Evolutionary conservation across 768 basidiomycete genomes (phyloP), one percentile per base, ranked within the genome.

Genomic region (Pleurotus sapidus): DNA sequence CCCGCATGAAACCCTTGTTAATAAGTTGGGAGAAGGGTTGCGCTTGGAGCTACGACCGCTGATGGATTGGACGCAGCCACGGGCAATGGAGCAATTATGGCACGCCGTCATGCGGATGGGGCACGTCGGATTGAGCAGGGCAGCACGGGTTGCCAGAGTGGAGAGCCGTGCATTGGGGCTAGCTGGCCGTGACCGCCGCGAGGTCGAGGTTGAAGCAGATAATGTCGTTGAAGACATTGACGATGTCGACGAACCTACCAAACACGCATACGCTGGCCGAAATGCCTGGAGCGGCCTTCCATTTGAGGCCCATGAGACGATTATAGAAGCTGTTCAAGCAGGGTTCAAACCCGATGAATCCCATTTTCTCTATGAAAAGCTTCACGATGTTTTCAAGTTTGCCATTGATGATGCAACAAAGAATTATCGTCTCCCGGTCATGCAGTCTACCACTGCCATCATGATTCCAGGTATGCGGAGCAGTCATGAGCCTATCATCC

Each of bases 101-200:
- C 66, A 75, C 30, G 75, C 78, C 1, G 72, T 91, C 3, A 75
- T 79, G 49, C 71, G 67, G 14, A 63, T 69, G 11, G 86, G 86
- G 0, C 66, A 65, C 51, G 80, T 90, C 3, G 63, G 78, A 6
- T 68, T 71, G 0, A 56, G 72, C 2, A 73, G 85, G 17, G 56
- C 82, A 8, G 77, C 77, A 47, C 74, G 81, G 43, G 57, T 76
- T 0, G 76, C 81, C 0, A 67, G 72, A 18, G 80, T 81, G 0
- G 66, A 77, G n/a, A 79, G 79, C 53, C 81, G 89, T 24, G 86
- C 80, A 0, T 66, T 88, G 0, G 90, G 89, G 1, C 64, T 88
- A 3, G 68, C 76, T 12, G 70, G 73, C 1, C 71, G 71, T 8
- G 75, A 78, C 14, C 47, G 43, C 15, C 67, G 64, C 18, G 67